Evolutionary conservation across 2,329 filamentous ascomycete genomes (phyloP).

Genomic region (Fusarium oxysporum): DNA sequence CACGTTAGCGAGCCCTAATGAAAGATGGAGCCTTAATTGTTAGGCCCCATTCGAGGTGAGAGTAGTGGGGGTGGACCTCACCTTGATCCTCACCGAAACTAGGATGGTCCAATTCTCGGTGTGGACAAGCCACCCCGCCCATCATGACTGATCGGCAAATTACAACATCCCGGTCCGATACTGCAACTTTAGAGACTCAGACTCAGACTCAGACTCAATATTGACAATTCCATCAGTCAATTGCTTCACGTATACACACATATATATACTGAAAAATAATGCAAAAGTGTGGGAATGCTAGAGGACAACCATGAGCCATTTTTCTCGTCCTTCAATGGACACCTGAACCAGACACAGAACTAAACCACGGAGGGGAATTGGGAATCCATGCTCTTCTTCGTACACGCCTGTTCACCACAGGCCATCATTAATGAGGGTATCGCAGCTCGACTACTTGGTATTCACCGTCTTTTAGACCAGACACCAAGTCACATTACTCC

Average conservation of each 20-base stretch:
- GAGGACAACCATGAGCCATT: constrained; percentile 29
- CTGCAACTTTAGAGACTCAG: not conserved
- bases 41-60: constrained; percentile 24
- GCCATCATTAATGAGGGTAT: constrained; percentile 49
- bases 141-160: constrained; percentile 28
- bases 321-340: constrained; percentile 27
- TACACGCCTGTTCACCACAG: constrained; percentile 45
- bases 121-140: constrained; percentile 2
- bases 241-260: constrained; percentile 36
- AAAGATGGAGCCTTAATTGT: constrained; percentile 37
- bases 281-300: constrained; percentile 40
- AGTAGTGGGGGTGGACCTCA: constrained; percentile 15
- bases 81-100: constrained; percentile 23
- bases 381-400: constrained; percentile 43
- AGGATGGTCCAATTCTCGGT: constrained; percentile 8
- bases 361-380: constrained; percentile 38
- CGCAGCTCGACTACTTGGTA: constrained; percentile 41
- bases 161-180: constrained; percentile 5
- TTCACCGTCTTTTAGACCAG: constrained; percentile 30
- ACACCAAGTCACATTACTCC: constrained; percentile 28
- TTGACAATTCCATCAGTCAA: constrained; percentile 35
- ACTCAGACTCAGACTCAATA: not conserved
- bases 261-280: constrained; percentile 33
- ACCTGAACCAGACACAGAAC: constrained; percentile 36
- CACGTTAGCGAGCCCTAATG: constrained; percentile 51